These are phyloP conservation scores for Leptographium lundbergii DNA, from an alignment of 2,329 filamentous ascomycete species.

Conservation along the genomic window DNA sequence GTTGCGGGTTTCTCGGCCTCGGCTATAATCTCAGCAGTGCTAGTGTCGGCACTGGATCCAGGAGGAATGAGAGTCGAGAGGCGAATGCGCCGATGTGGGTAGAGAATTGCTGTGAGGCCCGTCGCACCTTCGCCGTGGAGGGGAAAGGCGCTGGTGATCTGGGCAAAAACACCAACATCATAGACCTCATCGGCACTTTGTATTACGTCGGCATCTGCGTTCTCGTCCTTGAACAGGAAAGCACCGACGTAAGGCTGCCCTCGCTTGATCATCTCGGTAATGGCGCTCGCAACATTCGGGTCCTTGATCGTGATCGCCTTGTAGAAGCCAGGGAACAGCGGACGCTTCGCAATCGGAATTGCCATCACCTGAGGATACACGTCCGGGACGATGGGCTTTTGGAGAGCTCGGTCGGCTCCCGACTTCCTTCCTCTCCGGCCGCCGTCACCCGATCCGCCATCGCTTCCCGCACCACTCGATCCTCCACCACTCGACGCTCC, in stretches of 20 bases:
- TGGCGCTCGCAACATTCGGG: conserved; percentile 78
- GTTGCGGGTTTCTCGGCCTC: conserved; percentile 29
- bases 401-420: conserved; percentile 54
- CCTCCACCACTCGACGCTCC: conserved; percentile 24
- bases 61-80: conserved; percentile 75
- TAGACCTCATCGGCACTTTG: conserved; percentile 84
- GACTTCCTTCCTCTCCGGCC: conserved; percentile 62
- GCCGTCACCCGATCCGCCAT: conserved; percentile 41
- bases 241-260: conserved; percentile 96
- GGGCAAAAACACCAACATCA: conserved; percentile 92
- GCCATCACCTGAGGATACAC: conserved; percentile 97
- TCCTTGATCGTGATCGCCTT: conserved; percentile 97
- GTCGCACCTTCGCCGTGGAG: conserved; percentile 74
- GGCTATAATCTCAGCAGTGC: conserved; percentile 19
- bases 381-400: conserved; percentile 84
- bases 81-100: conserved; percentile 89
- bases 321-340: conserved; percentile 95
- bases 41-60: conserved; percentile 13
- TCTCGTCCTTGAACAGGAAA: conserved; percentile 94
- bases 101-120: conserved; percentile 82
- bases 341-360: conserved; percentile 86
- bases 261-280: conserved; percentile 91
- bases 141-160: conserved; percentile 93
- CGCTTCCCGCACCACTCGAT: conserved; percentile 24
- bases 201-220: conserved; percentile 86